Percentiles rank a stretch among this genome's conserved stretches.
Evolutionary conservation across 2,329 filamentous ascomycete species (phyloP).

Genomic region (Microsporum audouinii): DNA sequence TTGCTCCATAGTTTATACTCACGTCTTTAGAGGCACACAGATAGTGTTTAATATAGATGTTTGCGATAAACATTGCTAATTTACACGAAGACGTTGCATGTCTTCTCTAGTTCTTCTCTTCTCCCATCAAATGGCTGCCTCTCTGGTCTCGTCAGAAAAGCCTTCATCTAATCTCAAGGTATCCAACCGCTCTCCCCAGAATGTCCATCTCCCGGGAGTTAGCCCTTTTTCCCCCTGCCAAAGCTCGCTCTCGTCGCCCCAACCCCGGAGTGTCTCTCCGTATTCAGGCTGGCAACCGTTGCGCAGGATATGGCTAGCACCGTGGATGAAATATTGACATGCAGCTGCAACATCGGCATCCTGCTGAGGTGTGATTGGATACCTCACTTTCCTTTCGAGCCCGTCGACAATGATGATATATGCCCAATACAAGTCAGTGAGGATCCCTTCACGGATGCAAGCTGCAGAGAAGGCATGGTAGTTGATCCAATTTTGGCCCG

Average conservation of each 20-base stretch:
- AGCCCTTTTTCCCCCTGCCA: neutral
- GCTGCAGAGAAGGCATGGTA: constrained; percentile 1
- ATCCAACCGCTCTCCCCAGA: neutral
- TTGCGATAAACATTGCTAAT: no score
- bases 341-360: neutral
- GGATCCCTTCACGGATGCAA: neutral
- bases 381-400: neutral
- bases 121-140: neutral
- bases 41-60: no score
- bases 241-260: constrained; percentile 2
- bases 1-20: no score
- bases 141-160: neutral
- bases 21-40: no score
- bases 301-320: neutral
- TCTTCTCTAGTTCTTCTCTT: neutral
- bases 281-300: neutral
- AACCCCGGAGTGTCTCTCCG: neutral
- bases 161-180: neutral
- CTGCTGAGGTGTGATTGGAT: neutral
- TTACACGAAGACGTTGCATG: neutral
- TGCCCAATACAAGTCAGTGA: neutral
- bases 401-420: neutral
- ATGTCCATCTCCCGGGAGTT: neutral
- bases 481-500: neutral
- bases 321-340: neutral